phyloP scores from a whole-genome alignment of 345 rosid species.

The Gossypium thurberi region DNA sequence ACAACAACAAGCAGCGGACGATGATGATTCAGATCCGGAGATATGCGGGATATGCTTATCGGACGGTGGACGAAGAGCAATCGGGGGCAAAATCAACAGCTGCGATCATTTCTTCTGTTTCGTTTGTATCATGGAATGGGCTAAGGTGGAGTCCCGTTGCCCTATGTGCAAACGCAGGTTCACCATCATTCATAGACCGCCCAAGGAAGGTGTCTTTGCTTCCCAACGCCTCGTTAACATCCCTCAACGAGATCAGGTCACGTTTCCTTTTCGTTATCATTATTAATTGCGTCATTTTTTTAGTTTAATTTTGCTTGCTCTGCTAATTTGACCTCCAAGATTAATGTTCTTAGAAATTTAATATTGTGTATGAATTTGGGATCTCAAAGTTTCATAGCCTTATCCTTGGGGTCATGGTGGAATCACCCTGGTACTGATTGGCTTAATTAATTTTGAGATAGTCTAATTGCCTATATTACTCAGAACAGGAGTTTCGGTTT shows the following conservation, averaged over 20 bases:
- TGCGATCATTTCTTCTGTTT: slow-evolving; percentile 64
- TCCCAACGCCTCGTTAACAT: slow-evolving; percentile 31
- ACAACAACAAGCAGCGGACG: neutral
- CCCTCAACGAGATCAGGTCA: slow-evolving; percentile 51
- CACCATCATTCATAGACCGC: slow-evolving; percentile 35
- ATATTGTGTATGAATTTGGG: neutral
- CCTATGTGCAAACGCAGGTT: slow-evolving; percentile 57
- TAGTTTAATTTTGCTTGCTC: neutral
- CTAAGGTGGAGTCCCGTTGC: slow-evolving; percentile 53
- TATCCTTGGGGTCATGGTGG: neutral
- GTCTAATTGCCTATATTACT: neutral
- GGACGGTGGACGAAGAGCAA: slow-evolving; percentile 28
- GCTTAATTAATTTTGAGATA: neutral
- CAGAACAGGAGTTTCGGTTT: no score
- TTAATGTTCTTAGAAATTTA: neutral
- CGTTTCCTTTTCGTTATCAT: neutral
- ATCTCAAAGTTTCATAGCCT: neutral
- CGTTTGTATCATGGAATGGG: slow-evolving; percentile 63
- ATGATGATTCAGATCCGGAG: neutral
- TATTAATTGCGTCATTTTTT: neutral
- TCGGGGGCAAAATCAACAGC: slow-evolving; percentile 49
- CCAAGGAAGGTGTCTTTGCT: slow-evolving; percentile 31
- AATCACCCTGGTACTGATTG: neutral
- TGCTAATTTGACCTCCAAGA: neutral
- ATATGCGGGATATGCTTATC: slow-evolving; percentile 50